phyloP scores from a whole-genome alignment of 768 basidiomycete species.

The Suillus occidentalis region DNA sequence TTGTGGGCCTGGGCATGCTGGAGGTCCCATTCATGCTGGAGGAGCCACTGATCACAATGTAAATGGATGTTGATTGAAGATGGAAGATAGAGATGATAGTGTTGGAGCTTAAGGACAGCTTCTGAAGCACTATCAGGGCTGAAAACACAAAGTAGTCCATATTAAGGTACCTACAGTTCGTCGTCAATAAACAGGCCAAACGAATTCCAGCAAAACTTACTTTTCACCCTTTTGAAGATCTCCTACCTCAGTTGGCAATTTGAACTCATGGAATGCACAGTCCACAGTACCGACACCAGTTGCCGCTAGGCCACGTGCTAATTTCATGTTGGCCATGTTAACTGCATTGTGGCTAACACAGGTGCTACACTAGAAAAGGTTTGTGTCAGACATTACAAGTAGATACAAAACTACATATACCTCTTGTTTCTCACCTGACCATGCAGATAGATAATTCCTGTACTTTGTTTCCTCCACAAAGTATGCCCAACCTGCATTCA shows the following conservation, averaged over 20 bases:
- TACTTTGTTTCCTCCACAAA: neutral
- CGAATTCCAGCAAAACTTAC: neutral
- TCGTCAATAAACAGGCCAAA: neutral
- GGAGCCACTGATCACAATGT: neutral
- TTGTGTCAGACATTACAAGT: neutral
- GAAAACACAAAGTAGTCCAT: constrained; percentile 7
- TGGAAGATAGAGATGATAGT: neutral
- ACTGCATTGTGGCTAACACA: neutral
- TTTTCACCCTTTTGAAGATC: constrained; percentile 4
- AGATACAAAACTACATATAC: neutral
- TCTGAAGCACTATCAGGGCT: neutral
- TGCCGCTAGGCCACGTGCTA: too few species aligned
- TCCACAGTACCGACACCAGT: neutral
- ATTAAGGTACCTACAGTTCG: neutral
- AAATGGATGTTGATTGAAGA: neutral
- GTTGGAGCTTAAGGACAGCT: neutral
- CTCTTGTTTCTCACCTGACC: neutral
- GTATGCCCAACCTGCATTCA: neutral
- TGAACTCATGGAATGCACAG: neutral
- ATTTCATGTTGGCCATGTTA: neutral
- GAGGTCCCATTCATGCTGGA: constrained; percentile 9
- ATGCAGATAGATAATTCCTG: neutral
- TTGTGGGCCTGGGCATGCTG: constrained; percentile 16
- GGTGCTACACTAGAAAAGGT: neutral
- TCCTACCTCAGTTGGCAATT: neutral